Evolutionary conservation across 805 yeast genomes (phyloP).

Genomic region (Metschnikowia proteae): DNA sequence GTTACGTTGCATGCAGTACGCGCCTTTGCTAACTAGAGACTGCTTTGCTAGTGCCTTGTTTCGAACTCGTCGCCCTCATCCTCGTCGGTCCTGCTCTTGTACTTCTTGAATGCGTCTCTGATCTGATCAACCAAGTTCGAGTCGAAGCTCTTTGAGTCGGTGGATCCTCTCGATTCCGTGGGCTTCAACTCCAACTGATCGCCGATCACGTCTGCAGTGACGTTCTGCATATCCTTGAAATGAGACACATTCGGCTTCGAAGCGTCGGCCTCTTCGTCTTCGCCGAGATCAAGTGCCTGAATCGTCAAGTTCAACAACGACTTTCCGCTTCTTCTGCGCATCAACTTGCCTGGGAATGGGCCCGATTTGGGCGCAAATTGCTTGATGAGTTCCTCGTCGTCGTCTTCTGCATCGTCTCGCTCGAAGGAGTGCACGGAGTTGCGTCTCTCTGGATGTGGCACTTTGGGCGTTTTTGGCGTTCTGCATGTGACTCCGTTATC

Average conservation of each 20-base stretch:
- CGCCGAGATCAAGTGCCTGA: constrained; percentile 61
- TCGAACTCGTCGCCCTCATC: constrained; percentile 49
- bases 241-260: constrained; percentile 18
- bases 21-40: too few species aligned
- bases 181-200: constrained; percentile 19
- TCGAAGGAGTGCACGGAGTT: constrained; percentile 26
- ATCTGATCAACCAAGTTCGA: constrained; percentile 34
- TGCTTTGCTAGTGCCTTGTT: constrained; percentile 28
- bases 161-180: constrained; percentile 23
- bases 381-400: constrained; percentile 31
- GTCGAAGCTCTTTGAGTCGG: constrained; percentile 28
- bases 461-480: constrained; percentile 34
- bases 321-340: constrained; percentile 70
- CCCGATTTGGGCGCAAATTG: constrained; percentile 43
- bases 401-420: constrained; percentile 20
- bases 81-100: constrained; percentile 23
- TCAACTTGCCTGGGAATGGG: constrained; percentile 51
- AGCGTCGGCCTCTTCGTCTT: constrained; percentile 44
- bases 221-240: constrained; percentile 17
- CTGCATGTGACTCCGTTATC: constrained; percentile 76
- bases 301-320: constrained; percentile 67
- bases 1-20: too few species aligned
- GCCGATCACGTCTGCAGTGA: constrained; percentile 17
- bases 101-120: constrained; percentile 34
- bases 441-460: constrained; percentile 20